Conservation (phyloP, 768 basidiomycete species). For the Rhodotorula toruloides region DNA sequence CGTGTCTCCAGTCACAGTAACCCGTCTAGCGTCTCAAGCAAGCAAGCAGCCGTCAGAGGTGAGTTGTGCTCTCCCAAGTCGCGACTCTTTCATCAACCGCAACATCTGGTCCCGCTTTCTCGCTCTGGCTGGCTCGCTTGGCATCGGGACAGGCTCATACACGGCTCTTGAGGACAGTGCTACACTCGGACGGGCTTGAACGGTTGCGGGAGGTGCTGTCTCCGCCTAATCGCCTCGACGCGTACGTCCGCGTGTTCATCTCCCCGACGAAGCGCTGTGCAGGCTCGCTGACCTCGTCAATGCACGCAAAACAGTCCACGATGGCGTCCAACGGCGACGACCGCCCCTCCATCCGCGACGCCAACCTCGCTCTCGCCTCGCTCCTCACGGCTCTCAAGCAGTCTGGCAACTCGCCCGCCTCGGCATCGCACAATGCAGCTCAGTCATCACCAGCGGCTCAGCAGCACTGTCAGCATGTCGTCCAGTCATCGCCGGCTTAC, state of each 20-base stretch:
- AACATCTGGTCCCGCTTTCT: no score
- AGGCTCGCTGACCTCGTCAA: background rate
- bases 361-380: background rate
- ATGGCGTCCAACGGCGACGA: background rate
- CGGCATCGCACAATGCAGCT: background rate
- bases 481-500: constrained; percentile 2
- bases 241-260: background rate
- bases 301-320: background rate
- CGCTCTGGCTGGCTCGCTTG: background rate
- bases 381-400: constrained; percentile 4
- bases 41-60: no score
- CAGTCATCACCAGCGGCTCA: background rate
- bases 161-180: no score
- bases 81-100: no score
- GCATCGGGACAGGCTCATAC: background rate
- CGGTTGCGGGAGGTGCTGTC: no score
- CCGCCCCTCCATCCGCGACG: background rate
- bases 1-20: no score
- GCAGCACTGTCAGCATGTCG: background rate
- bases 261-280: background rate
- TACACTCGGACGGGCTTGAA: no score
- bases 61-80: no score
- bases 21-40: no score
- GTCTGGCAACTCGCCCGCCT: background rate
- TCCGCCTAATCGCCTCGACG: background rate